Evolutionary conservation across 768 basidiomycete species (phyloP).

Genomic region (Amanita jacksonii): DNA sequence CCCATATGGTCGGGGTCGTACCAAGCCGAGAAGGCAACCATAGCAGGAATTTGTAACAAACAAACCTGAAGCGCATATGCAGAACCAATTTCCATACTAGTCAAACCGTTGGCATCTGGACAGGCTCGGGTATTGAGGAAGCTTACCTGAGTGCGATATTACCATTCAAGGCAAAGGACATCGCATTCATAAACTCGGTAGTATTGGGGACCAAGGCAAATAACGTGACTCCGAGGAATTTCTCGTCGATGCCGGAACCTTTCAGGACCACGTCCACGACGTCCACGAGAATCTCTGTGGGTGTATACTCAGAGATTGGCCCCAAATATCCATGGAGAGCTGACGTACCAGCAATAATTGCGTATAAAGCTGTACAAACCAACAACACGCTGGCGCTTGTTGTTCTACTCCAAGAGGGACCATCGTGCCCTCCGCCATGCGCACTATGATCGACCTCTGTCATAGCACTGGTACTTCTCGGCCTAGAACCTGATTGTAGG

Average conservation of each 20-base stretch:
- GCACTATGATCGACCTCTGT: slow-evolving; percentile 28
- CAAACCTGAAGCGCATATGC: slow-evolving; percentile 99
- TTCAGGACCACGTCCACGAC: slow-evolving; percentile 91
- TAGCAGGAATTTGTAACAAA: slow-evolving; percentile 92
- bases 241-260: slow-evolving; percentile 91
- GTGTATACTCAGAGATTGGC: no score
- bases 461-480: slow-evolving; percentile 29
- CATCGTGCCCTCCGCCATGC: slow-evolving; percentile 87
- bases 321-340: background rate
- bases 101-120: background rate
- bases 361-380: slow-evolving; percentile 86
- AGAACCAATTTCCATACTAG: slow-evolving; percentile 98
- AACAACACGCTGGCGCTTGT: slow-evolving; percentile 87
- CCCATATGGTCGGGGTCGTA: slow-evolving; percentile 85
- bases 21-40: slow-evolving; percentile 98
- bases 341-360: slow-evolving; percentile 83
- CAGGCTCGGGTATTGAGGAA: background rate
- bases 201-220: slow-evolving; percentile 98
- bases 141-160: slow-evolving; percentile 91
- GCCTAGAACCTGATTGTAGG: slow-evolving; percentile 30
- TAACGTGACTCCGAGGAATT: slow-evolving; percentile 92
- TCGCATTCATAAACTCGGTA: slow-evolving; percentile 99
- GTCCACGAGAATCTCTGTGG: slow-evolving; percentile 87
- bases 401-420: slow-evolving; percentile 89
- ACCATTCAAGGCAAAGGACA: slow-evolving; percentile 92